Percentiles rank a stretch among this genome's conserved stretches.
Conservation (phyloP, 345 rosid genomes). For the Toxicodendron radicans region DNA sequence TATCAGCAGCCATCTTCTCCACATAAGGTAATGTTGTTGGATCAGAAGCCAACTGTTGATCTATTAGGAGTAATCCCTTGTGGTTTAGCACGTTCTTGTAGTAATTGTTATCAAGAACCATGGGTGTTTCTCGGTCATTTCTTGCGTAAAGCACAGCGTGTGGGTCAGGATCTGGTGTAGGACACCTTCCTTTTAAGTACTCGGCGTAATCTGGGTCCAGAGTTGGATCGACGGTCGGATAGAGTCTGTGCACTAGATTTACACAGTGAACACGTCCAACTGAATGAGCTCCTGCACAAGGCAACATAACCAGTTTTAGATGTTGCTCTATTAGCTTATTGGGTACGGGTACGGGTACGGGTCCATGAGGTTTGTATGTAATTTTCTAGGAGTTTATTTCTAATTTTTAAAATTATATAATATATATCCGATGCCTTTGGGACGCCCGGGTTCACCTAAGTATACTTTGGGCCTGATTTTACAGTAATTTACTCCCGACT, state of each 20-base stretch:
- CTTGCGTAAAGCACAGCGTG: slow-evolving; percentile 57
- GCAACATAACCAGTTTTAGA: background rate
- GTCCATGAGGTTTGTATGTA: no score
- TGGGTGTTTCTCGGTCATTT: slow-evolving; percentile 76
- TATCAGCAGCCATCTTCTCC: slow-evolving; percentile 69
- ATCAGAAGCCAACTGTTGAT: slow-evolving; percentile 64
- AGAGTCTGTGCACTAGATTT: slow-evolving; percentile 70
- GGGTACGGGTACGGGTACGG: no score
- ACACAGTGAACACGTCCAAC: slow-evolving; percentile 84
- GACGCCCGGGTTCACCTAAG: no score
- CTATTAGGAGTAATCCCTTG: slow-evolving; percentile 65
- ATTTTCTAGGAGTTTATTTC: no score
- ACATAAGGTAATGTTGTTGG: slow-evolving; percentile 61
- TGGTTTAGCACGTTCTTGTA: slow-evolving; percentile 57
- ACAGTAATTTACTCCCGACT: no score
- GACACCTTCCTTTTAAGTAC: slow-evolving; percentile 69
- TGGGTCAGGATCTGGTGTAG: slow-evolving; percentile 56
- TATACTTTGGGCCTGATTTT: no score
- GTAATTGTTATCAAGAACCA: slow-evolving; percentile 77
- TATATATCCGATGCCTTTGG: no score
- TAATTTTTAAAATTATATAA: no score
- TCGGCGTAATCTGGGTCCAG: slow-evolving; percentile 57
- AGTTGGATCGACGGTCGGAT: slow-evolving; percentile 70
- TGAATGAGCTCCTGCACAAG: slow-evolving; percentile 63
- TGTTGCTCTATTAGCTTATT: no score